Base-by-base conservation (phyloP, 2,329 filamentous ascomycete species). In the Macrophomina pseudophaseolina region DNA sequence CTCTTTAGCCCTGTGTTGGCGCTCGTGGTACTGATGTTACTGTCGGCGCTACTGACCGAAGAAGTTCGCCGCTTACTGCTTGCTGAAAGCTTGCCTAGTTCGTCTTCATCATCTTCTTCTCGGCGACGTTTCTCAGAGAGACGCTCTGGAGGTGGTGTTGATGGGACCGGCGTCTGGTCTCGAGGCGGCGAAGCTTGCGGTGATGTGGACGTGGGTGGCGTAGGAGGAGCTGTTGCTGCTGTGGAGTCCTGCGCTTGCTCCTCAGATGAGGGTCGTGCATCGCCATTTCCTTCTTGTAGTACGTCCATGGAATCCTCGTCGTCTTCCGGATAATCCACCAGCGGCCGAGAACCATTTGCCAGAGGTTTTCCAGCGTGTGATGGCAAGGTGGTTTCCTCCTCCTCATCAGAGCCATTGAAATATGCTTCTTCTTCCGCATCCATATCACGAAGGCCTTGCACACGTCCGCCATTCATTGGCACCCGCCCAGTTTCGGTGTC, bases 281-380 rank as follows among this genome's bases (percentile, higher is more conserved):
- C 44, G 51, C 23, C 35, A 23, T 42, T 23, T 12, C 60, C 65
- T 42, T 67, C 65, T 28, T 90, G 0, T 74, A 92, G 60, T 73
- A 82, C 79, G 16, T 81, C 80, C 65, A 66, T 62, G 2, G 65
- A 81, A 9, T 86, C 88, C n/a, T 95, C 92, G 67, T 97, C 94
- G 71, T 97, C 94, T 44, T 96, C 96, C 0, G 90, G 88, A 75
- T 99, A 99, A 76, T 97, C 92, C 40, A 99, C 95, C 28, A 98
- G 82, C 1, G 91, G 91, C 60, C 86, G 79, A 8, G 86, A 84
- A 30, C 88, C 91, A 71, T 93, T 94, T 11, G 83, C 70, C 32
- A 48, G 3, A 16, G 42, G 58, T 16, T 62, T 62, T 11, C 42
- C 58, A 7, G 74, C 67, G 63, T 80, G 80, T 11, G 68, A 67